These are phyloP conservation scores for Moringa oleifera DNA, from an alignment of 345 rosid genomes.

Conservation along the genomic window DNA sequence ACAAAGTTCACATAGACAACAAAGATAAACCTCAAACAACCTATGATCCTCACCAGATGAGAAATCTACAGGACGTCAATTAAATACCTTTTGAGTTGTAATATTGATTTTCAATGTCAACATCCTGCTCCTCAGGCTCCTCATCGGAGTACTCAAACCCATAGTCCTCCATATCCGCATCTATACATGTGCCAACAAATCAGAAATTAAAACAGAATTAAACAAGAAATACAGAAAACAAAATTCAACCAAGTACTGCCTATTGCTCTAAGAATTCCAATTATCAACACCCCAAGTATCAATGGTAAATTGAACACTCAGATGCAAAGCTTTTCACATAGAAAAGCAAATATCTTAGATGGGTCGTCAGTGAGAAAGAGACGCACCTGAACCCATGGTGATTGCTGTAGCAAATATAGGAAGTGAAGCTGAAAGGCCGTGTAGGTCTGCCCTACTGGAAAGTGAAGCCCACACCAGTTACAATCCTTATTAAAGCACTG, in stretches of 20 bases:
- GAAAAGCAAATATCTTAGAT: too few species aligned
- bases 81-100: conserved; percentile 81
- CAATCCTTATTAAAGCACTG: too few species aligned
- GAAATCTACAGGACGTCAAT: neutral
- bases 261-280: neutral
- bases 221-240: neutral
- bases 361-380: conserved; percentile 3
- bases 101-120: conserved; percentile 95
- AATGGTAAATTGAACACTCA: too few species aligned
- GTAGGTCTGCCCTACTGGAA: too few species aligned
- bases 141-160: conserved; percentile 98
- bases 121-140: conserved; percentile 98
- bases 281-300: neutral
- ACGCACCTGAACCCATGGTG: conserved; percentile 2
- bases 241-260: neutral
- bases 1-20: too few species aligned
- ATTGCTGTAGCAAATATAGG: too few species aligned
- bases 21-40: too few species aligned
- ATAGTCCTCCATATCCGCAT: conserved; percentile 99
- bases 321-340: too few species aligned
- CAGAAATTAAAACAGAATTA: neutral
- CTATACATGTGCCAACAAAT: conserved; percentile 29
- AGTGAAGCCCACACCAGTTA: too few species aligned
- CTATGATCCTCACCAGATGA: neutral
- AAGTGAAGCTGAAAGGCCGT: too few species aligned